phyloP scores from a whole-genome alignment of 2,329 filamentous ascomycete species.

The Xylaria sp. region DNA sequence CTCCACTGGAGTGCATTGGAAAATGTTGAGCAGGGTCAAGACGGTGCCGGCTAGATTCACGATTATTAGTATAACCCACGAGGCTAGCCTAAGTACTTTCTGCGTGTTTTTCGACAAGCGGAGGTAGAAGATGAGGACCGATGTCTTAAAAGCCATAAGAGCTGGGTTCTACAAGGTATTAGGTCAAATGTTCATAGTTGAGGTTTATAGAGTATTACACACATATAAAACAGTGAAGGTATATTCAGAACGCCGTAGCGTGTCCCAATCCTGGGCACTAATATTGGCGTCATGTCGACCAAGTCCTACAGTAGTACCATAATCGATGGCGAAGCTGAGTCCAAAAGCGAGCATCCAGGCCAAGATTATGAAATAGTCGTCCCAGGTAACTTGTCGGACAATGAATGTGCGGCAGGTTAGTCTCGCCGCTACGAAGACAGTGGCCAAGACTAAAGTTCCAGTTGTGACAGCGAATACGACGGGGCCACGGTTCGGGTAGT shows the following conservation, averaged over 20 bases:
- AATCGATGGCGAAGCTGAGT: conserved; percentile 73
- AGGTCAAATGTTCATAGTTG: conserved; percentile 31
- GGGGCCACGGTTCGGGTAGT: conserved; percentile 61
- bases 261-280: conserved; percentile 56
- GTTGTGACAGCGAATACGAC: conserved; percentile 77
- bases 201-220: conserved; percentile 44
- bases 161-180: conserved; percentile 76
- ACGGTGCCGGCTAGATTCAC: conserved; percentile 83
- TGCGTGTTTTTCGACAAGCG: conserved; percentile 82
- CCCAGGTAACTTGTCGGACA: conserved; percentile 75
- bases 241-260: conserved; percentile 70
- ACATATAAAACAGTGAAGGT: conserved; percentile 73
- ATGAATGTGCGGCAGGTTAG: conserved; percentile 78
- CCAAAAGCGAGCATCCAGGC: conserved; percentile 81
- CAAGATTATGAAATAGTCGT: conserved; percentile 83
- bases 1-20: conserved; percentile 82
- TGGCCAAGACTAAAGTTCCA: conserved; percentile 74
- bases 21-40: conserved; percentile 86
- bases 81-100: conserved; percentile 80
- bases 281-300: conserved; percentile 75
- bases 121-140: conserved; percentile 92
- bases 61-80: conserved; percentile 79
- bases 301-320: conserved; percentile 71
- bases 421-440: conserved; percentile 79
- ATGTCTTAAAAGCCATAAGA: conserved; percentile 91